These are phyloP conservation scores for Emergomyces orientalis DNA, from an alignment of 2,329 filamentous ascomycete species.

Conservation along the genomic window DNA sequence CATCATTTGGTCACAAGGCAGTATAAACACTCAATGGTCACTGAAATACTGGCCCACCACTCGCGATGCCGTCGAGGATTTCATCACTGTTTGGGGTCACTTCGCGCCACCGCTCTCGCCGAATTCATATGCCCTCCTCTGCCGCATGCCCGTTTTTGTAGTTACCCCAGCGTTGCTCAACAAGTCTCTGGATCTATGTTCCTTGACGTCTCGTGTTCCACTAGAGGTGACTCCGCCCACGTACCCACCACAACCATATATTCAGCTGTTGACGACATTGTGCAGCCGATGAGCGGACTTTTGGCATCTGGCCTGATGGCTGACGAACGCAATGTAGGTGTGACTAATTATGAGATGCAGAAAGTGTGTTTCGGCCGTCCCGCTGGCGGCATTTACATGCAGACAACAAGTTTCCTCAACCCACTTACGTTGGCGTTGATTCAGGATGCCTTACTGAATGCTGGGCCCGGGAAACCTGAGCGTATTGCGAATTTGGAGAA, in stretches of 20 bases:
- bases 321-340: conserved; percentile 39
- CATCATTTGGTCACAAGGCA: conserved; percentile 49
- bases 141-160: conserved; percentile 20
- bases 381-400: conserved; percentile 38
- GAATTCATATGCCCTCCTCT: conserved; percentile 24
- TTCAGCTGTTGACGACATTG: conserved; percentile 43
- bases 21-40: conserved; percentile 48
- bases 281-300: conserved; percentile 42
- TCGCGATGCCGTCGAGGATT: conserved; percentile 38
- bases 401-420: conserved; percentile 42
- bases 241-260: conserved; percentile 49
- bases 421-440: conserved; percentile 32
- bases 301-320: conserved; percentile 40
- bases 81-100: conserved; percentile 46
- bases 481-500: background rate
- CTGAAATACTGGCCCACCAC: conserved; percentile 50
- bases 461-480: background rate
- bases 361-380: conserved; percentile 27
- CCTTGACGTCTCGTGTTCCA: conserved; percentile 34
- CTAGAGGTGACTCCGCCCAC: conserved; percentile 44
- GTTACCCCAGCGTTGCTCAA: conserved; percentile 37
- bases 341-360: conserved; percentile 43
- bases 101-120: conserved; percentile 42
- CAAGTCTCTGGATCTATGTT: conserved; percentile 40
- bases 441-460: conserved; percentile 15